Base-by-base conservation (phyloP, 192 early-diverging fungal genomes). In the Backusella tarrabulga region DNA sequence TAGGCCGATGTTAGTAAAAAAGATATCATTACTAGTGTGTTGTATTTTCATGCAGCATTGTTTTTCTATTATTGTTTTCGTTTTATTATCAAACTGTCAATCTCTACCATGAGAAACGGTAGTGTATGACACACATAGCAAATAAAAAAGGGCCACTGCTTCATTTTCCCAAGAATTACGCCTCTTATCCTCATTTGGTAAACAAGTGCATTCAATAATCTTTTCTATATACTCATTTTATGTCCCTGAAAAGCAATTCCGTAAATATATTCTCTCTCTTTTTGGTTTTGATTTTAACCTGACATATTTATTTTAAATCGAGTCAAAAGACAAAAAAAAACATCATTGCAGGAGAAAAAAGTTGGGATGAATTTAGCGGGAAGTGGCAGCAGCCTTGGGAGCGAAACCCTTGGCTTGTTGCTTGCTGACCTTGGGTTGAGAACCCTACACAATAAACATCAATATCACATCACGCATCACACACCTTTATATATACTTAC, bases 391-490 rank as follows among this genome's bases (percentile, higher is more conserved):
- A 77, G 90, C 92, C 88, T 95, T 92, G 77, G 90, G 83, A 67
- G 91, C 90, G 81, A 90, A 90, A 79, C 95, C 95, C 91, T 93
- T 93, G 76, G 88, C 87, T 75, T 87, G 85, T 87, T 94, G 92
- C 91, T 96, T 96, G 83, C 85, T 89, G 83, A 93, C 78, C 89
- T 95, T 95, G 76, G 85, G 79, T 60, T 72, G 79, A 71, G 85
- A 54, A 56, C 54, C 56, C 75, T 76, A 32, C 32, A 32, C 32
- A 32, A 32, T 32, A 32, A 32, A 3, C 32, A 3, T 32, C 32
- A 32, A 32, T 32, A 32, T 32, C 32, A 32, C 32, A 32, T 32
- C 32, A 32, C 32, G 3, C 32, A 32, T 32, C 3, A 32, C 32
- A 3, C 2, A 3, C 32, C 32, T 32, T 32, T 32, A 32, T 19